These are phyloP conservation scores for Acacia pycnantha DNA, from an alignment of 331 rosid species.

Conservation along the genomic window DNA sequence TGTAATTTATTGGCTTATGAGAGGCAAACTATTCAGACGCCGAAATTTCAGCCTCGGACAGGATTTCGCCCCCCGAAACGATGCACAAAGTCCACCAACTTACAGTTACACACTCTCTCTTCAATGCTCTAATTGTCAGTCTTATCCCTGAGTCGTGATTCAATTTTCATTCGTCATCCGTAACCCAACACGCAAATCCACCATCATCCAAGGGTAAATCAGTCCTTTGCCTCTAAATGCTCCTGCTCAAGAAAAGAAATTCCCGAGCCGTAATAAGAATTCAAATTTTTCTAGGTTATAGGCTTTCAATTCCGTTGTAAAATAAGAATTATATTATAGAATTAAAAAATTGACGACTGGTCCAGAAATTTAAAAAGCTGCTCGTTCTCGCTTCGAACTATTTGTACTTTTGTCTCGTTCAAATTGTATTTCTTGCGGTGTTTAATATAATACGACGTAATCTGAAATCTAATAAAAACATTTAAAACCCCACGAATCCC, in stretches of 20 bases:
- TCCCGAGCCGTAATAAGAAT: background rate
- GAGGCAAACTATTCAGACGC: constrained; percentile 27
- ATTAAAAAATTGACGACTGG: background rate
- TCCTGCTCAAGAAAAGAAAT: background rate
- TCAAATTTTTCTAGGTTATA: background rate
- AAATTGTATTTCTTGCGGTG: background rate
- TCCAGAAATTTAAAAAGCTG: background rate
- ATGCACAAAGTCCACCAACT: constrained; percentile 15
- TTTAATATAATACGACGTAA: background rate
- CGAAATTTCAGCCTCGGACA: constrained; percentile 30
- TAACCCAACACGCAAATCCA: background rate
- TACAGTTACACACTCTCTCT: background rate
- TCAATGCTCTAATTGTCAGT: background rate
- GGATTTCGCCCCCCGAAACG: constrained; percentile 9
- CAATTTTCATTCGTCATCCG: background rate
- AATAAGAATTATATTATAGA: no score
- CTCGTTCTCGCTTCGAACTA: background rate
- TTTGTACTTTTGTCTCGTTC: background rate
- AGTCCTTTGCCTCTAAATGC: background rate
- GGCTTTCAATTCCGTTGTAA: background rate
- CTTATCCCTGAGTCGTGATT: background rate
- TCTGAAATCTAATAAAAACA: background rate
- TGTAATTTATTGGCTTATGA: constrained; percentile 13
- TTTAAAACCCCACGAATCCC: constrained; percentile 13
- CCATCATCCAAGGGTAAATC: background rate